Percentiles rank a stretch among this genome's conserved stretches.
Evolutionary conservation across 176 grass and related monocot species (phyloP).

Genomic region (Bromus sterilis): DNA sequence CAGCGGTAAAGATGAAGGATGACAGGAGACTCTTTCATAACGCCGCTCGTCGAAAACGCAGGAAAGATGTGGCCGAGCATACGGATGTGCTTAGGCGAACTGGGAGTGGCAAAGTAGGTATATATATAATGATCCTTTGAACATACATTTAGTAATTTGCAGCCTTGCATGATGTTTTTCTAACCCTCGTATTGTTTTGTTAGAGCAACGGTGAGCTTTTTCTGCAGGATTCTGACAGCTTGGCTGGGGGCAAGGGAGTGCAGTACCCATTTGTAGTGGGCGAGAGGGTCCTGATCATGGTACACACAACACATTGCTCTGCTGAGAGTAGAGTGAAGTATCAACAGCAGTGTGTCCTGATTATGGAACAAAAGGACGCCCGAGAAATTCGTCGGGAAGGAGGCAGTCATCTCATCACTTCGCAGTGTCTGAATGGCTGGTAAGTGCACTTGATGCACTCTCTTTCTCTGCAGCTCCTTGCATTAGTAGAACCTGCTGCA

Average conservation of each 20-base stretch:
- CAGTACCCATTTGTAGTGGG: too few species aligned
- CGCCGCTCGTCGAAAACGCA: constrained; percentile 47
- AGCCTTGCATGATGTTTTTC: neutral
- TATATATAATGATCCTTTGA: neutral
- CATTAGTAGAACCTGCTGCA: too few species aligned
- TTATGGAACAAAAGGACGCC: constrained; percentile 17
- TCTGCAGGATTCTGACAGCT: constrained; percentile 30
- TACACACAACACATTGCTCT: too few species aligned
- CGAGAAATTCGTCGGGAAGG: neutral
- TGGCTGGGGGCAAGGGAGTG: constrained; percentile 13
- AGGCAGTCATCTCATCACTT: constrained; percentile 70
- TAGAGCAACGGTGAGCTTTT: constrained; percentile 46
- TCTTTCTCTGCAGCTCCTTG: too few species aligned
- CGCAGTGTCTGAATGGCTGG: constrained; percentile 80
- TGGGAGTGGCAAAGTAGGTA: constrained; percentile 35
- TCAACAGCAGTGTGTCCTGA: constrained; percentile 57
- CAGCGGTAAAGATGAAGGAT: constrained; percentile 69
- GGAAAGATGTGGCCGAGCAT: too few species aligned
- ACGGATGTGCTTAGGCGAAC: constrained; percentile 27
- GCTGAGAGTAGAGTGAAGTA: constrained; percentile 66
- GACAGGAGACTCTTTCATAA: constrained; percentile 62
- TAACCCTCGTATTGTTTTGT: neutral
- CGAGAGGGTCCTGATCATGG: too few species aligned
- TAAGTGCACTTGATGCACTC: neutral
- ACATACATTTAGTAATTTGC: neutral